Evolutionary conservation across 1,284 basidiomycete genomes (phyloP).

Genomic region (Apiotrichum porosum): DNA sequence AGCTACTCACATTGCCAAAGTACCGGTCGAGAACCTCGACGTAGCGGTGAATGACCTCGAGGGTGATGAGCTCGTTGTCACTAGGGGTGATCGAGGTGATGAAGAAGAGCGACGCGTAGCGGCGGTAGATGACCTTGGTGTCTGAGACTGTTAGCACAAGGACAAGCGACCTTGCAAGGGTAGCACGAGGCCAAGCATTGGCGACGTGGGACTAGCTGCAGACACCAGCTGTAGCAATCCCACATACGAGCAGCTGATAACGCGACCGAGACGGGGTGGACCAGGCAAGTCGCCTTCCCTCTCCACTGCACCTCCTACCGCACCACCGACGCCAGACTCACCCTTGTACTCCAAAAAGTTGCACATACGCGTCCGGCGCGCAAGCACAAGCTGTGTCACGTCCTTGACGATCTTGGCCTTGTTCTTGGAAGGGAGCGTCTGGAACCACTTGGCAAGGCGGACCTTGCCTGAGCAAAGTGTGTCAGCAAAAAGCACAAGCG

Average conservation of each 20-base stretch:
- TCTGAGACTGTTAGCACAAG: constrained; percentile 52
- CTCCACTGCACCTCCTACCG: no score
- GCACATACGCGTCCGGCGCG: constrained; percentile 94
- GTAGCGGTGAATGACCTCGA: constrained; percentile 97
- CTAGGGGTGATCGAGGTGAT: constrained; percentile 81
- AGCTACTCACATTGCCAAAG: constrained; percentile 85
- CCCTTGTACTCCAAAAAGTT: constrained; percentile 99
- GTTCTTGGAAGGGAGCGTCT: constrained; percentile 85
- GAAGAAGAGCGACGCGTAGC: constrained; percentile 98
- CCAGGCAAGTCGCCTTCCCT: no score
- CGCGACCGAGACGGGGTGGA: no score
- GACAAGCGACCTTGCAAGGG: no score
- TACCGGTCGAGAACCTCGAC: constrained; percentile 98
- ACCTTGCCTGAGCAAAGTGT: constrained; percentile 79
- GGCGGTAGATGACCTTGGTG: constrained; percentile 92
- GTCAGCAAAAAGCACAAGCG: neutral
- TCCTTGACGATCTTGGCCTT: constrained; percentile 99
- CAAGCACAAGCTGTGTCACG: constrained; percentile 95
- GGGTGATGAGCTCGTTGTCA: constrained; percentile 88
- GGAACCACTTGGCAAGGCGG: constrained; percentile 97
- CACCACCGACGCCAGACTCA: constrained; percentile 49
- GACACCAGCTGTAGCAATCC: neutral
- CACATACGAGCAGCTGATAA: no score
- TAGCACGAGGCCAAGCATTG: neutral
- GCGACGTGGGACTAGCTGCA: no score